Base-by-base conservation (phyloP, 2,329 filamentous ascomycete genomes). In the Tolypocladium ovalisporum region DNA sequence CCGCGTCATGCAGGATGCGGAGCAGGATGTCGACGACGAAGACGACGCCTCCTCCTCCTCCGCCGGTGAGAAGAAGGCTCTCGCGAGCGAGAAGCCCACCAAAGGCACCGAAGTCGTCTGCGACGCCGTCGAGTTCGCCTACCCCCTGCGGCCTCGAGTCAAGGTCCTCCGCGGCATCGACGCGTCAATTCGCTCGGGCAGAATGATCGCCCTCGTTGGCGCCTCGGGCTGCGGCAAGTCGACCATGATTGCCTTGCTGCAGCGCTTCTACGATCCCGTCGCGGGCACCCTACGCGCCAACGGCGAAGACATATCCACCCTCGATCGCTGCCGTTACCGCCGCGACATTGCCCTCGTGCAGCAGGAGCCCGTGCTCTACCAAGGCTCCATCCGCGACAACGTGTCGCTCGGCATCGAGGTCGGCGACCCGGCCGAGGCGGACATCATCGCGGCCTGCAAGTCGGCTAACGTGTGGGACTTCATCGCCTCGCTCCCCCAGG, bases 141-240 rank as follows among this genome's bases (percentile, higher is more conserved):
- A 87, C 58, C 81, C 83, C 5, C 62, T 70, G 42, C 64, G 73
- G 15, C 68, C 72, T 13, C 61, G 66, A 60, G 53, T 69, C 8
- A 66, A 70, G 56, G 67, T 75, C 57, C 65, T 76, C 17, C 65
- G 72, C 24, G 69, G 73, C 5, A 68, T 79, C 15, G 64, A 72
- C 47, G 70, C 78, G 47, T 59, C 58, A 54, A 75, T 81, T 55
- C 59, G 68, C 36, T 71, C 74, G 6, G 77, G 79, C 12, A 73
- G 76, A 60, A 81, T 78, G 62, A 69, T 80, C 1, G 82, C 80
- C 3, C 73, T 84, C 9, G 81, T 85, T 0, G 81, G 82, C 5
- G 74, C 80, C 1, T 82, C 78, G 0, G 81, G 81, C 8, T 83
- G 80, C 60, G 82, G 81, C 0, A 86, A 86, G 62, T 82, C 79